Conservation (phyloP, 768 basidiomycete species). For the Lactarius hatsudake region DNA sequence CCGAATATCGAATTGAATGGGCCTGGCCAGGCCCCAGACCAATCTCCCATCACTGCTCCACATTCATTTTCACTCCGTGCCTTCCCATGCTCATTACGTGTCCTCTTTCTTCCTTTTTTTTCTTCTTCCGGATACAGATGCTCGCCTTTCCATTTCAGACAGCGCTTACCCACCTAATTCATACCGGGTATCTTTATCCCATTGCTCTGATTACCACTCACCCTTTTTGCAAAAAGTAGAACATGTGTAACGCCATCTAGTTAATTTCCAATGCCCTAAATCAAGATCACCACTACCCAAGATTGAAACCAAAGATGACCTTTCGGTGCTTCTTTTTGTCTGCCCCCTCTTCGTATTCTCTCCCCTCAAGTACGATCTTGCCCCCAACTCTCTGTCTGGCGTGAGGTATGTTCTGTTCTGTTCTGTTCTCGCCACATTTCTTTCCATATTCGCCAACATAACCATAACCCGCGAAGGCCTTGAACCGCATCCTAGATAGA, state of each 20-base stretch:
- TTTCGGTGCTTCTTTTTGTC: not conserved
- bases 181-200: conserved; percentile 4
- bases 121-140: conserved; percentile 10
- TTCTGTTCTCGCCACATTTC: not conserved
- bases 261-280: conserved; percentile 16
- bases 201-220: not conserved
- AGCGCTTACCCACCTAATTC: conserved; percentile 2
- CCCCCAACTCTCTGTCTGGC: not conserved
- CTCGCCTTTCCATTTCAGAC: conserved; percentile 20
- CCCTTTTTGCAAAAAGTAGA: conserved; percentile 5
- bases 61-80: conserved; percentile 11
- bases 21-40: conserved; percentile 12
- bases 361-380: not conserved
- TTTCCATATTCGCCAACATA: not conserved
- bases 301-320: conserved; percentile 4
- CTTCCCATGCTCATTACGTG: conserved; percentile 25
- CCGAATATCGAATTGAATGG: not conserved
- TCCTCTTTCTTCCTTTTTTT: conserved; percentile 10
- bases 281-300: conserved; percentile 5
- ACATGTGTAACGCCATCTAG: not conserved
- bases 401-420: not conserved
- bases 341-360: not conserved
- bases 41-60: conserved; percentile 13
- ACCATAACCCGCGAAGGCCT: not conserved
- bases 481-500: conserved; percentile 1